A percentile compares a stretch with the other conserved stretches of the same genome.
Conservation (phyloP, 2,329 filamentous ascomycete species). For the Ophiocordyceps robertsii region DNA sequence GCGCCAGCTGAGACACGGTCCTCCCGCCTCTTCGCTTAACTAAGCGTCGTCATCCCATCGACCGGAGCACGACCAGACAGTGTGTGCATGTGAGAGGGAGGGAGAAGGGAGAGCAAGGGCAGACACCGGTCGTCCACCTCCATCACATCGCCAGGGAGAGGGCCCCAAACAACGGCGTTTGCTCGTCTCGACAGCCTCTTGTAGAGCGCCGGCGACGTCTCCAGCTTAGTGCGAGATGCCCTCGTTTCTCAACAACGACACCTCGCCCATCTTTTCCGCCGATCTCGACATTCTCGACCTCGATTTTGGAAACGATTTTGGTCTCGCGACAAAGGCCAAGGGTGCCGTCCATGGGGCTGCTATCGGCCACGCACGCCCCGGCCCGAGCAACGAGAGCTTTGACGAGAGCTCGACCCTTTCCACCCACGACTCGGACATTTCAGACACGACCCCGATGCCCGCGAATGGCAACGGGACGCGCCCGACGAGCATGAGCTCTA, state of each 20-base stretch:
- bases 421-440: conserved; percentile 37
- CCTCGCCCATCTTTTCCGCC: conserved; percentile 26
- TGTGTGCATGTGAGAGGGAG: too few species aligned
- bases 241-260: conserved; percentile 37
- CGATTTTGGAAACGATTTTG: conserved; percentile 25
- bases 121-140: too few species aligned
- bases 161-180: neutral
- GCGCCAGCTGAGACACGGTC: neutral
- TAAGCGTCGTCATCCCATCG: neutral
- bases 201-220: neutral
- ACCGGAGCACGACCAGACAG: neutral
- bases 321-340: conserved; percentile 18
- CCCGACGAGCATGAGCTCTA: conserved; percentile 43
- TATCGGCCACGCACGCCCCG: conserved; percentile 27
- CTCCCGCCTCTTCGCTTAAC: neutral
- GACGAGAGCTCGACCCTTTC: conserved; percentile 41
- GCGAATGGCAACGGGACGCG: conserved; percentile 28
- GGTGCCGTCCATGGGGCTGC: conserved; percentile 20
- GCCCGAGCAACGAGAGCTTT: conserved; percentile 36
- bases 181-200: neutral
- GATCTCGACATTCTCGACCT: conserved; percentile 30
- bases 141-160: too few species aligned
- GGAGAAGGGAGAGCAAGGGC: too few species aligned
- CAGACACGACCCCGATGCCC: conserved; percentile 27
- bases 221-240: conserved; percentile 28